These are phyloP conservation scores for Nakaseomyces uthaithaninus DNA, from an alignment of 1,139 yeast genomes.

Conservation along the genomic window DNA sequence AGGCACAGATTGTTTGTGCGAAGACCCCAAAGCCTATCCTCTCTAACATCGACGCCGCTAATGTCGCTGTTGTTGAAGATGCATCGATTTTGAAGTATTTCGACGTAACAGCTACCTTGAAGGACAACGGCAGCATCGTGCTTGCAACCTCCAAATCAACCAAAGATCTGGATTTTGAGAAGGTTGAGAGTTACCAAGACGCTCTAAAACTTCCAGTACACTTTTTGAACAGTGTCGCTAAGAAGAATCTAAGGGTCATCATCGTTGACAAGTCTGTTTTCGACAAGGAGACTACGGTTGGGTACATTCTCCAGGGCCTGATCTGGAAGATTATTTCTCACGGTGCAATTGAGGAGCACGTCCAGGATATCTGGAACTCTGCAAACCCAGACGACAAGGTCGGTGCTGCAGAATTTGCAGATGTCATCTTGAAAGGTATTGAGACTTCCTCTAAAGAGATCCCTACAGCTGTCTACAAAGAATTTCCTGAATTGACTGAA, in stretches of 20 bases:
- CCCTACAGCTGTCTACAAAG: slow-evolving; percentile 2
- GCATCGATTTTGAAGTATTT: slow-evolving; percentile 44
- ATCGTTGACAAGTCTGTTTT: slow-evolving; percentile 50
- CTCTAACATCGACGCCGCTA: slow-evolving; percentile 46
- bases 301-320: slow-evolving; percentile 68
- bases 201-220: slow-evolving; percentile 40
- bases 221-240: slow-evolving; percentile 49
- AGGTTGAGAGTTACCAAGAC: slow-evolving; percentile 36
- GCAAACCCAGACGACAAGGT: slow-evolving; percentile 54
- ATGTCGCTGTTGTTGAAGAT: slow-evolving; percentile 58
- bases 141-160: slow-evolving; percentile 31
- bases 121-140: slow-evolving; percentile 49
- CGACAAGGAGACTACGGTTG: slow-evolving; percentile 58
- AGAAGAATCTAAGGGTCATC: slow-evolving; percentile 44
- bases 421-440: slow-evolving; percentile 5
- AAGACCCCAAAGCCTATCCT: slow-evolving; percentile 25
- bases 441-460: slow-evolving; percentile 28
- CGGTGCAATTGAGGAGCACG: slow-evolving; percentile 53
- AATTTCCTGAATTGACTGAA: slow-evolving; percentile 29
- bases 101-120: slow-evolving; percentile 56
- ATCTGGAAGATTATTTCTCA: slow-evolving; percentile 67
- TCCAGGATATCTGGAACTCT: slow-evolving; percentile 72
- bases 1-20: slow-evolving; percentile 57
- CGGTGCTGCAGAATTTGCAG: slow-evolving; percentile 5
- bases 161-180: slow-evolving; percentile 24